These are phyloP conservation scores for Physcomitrellopsis africana DNA, from an alignment of 225 moss, liverwort and hornwort species.

Conservation along the genomic window DNA sequence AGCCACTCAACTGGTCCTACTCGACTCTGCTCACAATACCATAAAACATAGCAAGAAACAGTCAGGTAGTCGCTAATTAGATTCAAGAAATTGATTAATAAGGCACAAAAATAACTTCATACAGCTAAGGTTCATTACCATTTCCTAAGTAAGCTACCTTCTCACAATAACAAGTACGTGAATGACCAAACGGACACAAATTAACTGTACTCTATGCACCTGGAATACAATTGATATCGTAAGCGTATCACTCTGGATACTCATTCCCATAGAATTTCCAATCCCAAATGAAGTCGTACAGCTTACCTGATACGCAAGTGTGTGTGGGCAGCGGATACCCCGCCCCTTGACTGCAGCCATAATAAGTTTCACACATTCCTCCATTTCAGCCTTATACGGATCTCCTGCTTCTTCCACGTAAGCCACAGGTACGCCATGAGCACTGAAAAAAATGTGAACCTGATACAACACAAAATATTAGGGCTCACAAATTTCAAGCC, in stretches of 20 bases:
- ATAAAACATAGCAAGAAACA: conserved; percentile 20
- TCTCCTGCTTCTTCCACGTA: conserved; percentile 99
- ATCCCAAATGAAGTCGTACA: conserved; percentile 16
- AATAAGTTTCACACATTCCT: conserved; percentile 94
- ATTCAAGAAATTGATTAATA: not conserved
- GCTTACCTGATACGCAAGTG: conserved; percentile 90
- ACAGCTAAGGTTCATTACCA: not conserved
- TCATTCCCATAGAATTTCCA: not conserved
- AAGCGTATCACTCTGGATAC: not conserved
- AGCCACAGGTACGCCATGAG: conserved; percentile 94
- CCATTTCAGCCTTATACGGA: conserved; percentile 99
- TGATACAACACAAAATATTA: conserved; percentile 35
- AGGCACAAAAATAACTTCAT: not conserved
- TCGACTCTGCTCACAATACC: conserved; percentile 70
- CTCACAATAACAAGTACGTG: not conserved
- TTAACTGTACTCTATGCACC: not conserved
- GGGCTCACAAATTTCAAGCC: conserved; percentile 8
- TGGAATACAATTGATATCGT: not conserved
- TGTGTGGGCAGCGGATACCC: conserved; percentile 72
- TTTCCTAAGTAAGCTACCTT: not conserved
- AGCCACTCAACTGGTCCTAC: conserved; percentile 99
- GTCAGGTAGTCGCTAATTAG: conserved; percentile 3
- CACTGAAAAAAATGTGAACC: conserved; percentile 99
- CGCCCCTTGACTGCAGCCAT: conserved; percentile 76
- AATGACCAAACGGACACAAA: conserved; percentile 13